A percentile compares a stretch with the other conserved stretches of the same genome.
Conservation (phyloP, 495 filamentous ascomycete genomes). For the Hypoxylon fragiforme region DNA sequence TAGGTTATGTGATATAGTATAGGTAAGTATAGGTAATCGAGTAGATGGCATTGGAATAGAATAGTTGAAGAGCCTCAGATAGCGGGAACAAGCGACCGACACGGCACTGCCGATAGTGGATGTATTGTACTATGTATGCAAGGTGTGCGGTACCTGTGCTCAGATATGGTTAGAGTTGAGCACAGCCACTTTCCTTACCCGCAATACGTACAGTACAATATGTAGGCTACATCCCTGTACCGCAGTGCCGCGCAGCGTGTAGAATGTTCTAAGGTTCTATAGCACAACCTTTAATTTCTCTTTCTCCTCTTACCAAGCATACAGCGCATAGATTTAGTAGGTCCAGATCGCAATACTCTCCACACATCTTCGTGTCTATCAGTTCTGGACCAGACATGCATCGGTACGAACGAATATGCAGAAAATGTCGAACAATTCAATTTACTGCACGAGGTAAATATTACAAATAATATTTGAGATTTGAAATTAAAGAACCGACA, state of each 20-base stretch:
- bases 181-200: constrained; percentile 26
- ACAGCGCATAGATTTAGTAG: constrained; percentile 9
- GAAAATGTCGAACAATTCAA: neutral
- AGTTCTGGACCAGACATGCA: constrained; percentile 22
- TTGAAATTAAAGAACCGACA: too few species aligned
- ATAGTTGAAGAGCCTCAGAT: constrained; percentile 6
- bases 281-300: neutral
- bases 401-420: constrained; percentile 7
- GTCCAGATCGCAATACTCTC: constrained; percentile 15
- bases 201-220: too few species aligned
- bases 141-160: constrained; percentile 22
- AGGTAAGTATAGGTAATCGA: too few species aligned
- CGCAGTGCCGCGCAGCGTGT: constrained; percentile 8
- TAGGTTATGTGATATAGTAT: too few species aligned
- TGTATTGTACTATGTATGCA: too few species aligned
- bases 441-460: too few species aligned
- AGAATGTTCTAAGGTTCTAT: constrained; percentile 25
- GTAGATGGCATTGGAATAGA: too few species aligned
- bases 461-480: too few species aligned
- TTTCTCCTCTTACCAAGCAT: constrained; percentile 16
- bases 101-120: constrained; percentile 16
- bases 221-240: neutral
- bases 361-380: constrained; percentile 7
- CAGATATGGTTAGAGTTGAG: too few species aligned
- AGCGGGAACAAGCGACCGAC: constrained; percentile 11